Percentiles rank a stretch among this genome's conserved stretches.
phyloP scores from a whole-genome alignment of 1,284 basidiomycete genomes.

The Lignosus rhinocerotis region DNA sequence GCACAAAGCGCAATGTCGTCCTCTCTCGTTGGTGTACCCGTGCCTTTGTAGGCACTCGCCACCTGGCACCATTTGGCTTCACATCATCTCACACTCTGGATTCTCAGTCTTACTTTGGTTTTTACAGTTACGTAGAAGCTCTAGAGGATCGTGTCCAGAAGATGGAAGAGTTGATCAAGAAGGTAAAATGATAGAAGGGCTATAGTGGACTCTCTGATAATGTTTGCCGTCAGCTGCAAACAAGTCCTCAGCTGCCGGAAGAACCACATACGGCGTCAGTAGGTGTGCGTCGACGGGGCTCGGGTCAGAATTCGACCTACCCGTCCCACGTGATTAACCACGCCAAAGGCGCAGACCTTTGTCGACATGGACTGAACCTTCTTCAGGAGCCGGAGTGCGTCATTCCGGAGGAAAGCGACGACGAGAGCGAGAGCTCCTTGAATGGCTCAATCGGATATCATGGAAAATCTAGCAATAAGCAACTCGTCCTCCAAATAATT shows the following conservation, averaged over 20 bases:
- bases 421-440: conserved; percentile 36
- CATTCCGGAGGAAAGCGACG: conserved; percentile 35
- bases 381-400: conserved; percentile 16
- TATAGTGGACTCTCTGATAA: background rate
- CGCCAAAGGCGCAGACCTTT: background rate
- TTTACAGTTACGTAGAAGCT: conserved; percentile 64
- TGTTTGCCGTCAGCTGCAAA: background rate
- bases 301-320: background rate
- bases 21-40: too few species aligned
- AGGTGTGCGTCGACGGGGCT: too few species aligned
- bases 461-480: conserved; percentile 70
- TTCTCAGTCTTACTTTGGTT: background rate
- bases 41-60: too few species aligned
- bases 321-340: background rate
- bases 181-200: background rate
- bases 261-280: background rate
- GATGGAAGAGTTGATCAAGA: conserved; percentile 63
- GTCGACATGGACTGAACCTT: background rate
- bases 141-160: conserved; percentile 72
- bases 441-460: conserved; percentile 55
- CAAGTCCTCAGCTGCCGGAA: background rate
- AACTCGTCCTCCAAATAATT: conserved; percentile 65
- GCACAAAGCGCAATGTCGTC: too few species aligned
- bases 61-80: too few species aligned
- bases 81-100: too few species aligned